Evolutionary conservation across 164 flowering plant genomes (phyloP), one percentile per base, ranked within the genome.

Genomic region (Litsea cubeba): DNA sequence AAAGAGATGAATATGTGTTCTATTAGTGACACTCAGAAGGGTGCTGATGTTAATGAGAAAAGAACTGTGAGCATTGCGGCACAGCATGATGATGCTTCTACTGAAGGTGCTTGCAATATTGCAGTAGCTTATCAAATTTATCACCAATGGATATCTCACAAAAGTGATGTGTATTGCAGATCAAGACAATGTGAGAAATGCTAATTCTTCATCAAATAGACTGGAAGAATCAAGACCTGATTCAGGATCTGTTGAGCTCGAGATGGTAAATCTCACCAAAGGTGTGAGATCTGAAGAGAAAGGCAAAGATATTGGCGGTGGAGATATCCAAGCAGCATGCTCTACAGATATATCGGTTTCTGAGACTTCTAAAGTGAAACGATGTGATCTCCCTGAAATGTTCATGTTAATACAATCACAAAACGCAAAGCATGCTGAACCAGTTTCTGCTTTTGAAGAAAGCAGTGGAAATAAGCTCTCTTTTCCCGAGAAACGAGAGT

Each of bases 401-500:
- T 26, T 62, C 20, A 32, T 46, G 24, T 30, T 63, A 22, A 22
- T 68, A 74, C 35, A 49, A 26, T 22, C 30, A 14, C 73, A 76
- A 5, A 67, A 65, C 20, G 51, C 18, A 69, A 72, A 57, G 30
- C 51, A 22, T 20, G 78, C 69, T 23, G 69, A 66, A 73, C 73
- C 72, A 26, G 62, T 76, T 77, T 69, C 76, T 32, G 65, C 72
- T 32, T 24, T n/a, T 63, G 67, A 75, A 65, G 72, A 83, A 71
- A 63, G 80, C 50, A 69, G 71, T 10, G 77, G 70, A 68, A 49
- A 25, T 28, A n/a, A 65, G 28, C 50, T 62, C 20, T 58, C 40
- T 57, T 74, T 58, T 65, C 1, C 77, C 30, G 81, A 76, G 18
- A 85, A 80, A 63, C 71, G 69, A 46, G 93, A 84, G 74, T 80